phyloP scores from a whole-genome alignment of 78 protist genomes.

The Tieghemostelium lacteum region DNA sequence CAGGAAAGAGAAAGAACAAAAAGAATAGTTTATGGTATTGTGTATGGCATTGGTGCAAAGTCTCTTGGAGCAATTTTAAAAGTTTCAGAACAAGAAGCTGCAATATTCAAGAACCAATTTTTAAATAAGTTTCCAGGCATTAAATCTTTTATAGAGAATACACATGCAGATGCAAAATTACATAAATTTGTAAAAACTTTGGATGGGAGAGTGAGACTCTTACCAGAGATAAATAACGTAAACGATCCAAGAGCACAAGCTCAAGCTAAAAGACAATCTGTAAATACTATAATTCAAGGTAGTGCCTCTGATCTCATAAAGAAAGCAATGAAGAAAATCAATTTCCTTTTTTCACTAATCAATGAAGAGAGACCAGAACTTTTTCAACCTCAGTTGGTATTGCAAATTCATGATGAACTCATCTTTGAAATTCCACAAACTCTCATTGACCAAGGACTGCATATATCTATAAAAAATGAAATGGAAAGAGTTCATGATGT shows the following conservation, averaged over 20 bases:
- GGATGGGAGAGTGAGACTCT: conserved; percentile 30
- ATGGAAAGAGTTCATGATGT: background rate
- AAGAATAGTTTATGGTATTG: conserved; percentile 66
- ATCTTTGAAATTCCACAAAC: conserved; percentile 79
- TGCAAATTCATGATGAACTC: conserved; percentile 88
- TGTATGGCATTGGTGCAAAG: conserved; percentile 68
- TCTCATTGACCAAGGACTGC: background rate
- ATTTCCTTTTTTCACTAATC: background rate
- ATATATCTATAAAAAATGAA: no score
- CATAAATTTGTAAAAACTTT: conserved; percentile 5
- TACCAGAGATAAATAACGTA: background rate
- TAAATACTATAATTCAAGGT: conserved; percentile 84
- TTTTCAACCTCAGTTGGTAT: conserved; percentile 28
- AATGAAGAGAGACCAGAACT: background rate
- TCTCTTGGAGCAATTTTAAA: conserved; percentile 8
- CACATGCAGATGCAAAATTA: background rate
- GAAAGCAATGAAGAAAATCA: conserved; percentile 69
- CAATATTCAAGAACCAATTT: background rate
- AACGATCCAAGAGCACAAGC: no score
- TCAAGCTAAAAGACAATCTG: conserved; percentile 25
- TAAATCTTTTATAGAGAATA: background rate
- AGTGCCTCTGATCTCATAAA: conserved; percentile 87
- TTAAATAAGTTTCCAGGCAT: background rate
- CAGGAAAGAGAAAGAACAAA: conserved; percentile 46
- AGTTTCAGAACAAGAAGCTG: background rate